Percentiles rank a stretch among this genome's conserved stretches.
Evolutionary conservation across 2,329 filamentous ascomycete species (phyloP).

Genomic region (Fonsecaea nubica): DNA sequence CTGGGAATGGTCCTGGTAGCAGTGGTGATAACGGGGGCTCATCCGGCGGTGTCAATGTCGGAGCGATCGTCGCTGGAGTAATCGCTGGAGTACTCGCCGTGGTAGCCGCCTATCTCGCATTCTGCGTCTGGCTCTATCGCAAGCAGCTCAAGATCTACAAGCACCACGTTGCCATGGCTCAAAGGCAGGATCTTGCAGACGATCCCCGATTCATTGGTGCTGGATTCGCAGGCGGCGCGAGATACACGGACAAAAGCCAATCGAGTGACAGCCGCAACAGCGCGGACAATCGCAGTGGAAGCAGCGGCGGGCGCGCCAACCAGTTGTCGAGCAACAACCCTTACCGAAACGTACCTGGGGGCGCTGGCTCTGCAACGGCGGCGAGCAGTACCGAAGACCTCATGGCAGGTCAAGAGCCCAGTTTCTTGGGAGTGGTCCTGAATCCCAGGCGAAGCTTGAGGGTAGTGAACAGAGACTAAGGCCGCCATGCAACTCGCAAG

Average conservation of each 20-base stretch:
- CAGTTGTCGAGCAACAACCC: slow-evolving; percentile 42
- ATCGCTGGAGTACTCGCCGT: slow-evolving; percentile 71
- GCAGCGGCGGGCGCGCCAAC: slow-evolving; percentile 39
- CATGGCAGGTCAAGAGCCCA: slow-evolving; percentile 69
- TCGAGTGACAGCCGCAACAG: slow-evolving; percentile 36
- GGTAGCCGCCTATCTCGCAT: slow-evolving; percentile 74
- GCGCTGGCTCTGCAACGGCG: slow-evolving; percentile 50
- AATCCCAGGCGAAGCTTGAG: slow-evolving; percentile 71
- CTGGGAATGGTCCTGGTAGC: slow-evolving; percentile 44
- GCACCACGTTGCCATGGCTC: slow-evolving; percentile 69
- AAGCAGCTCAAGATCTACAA: slow-evolving; percentile 74
- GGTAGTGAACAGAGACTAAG: slow-evolving; percentile 69
- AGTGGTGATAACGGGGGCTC: slow-evolving; percentile 26
- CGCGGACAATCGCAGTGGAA: slow-evolving; percentile 35
- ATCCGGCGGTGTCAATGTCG: slow-evolving; percentile 54
- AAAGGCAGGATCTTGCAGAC: slow-evolving; percentile 60
- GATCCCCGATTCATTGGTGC: slow-evolving; percentile 42
- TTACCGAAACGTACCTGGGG: slow-evolving; percentile 33
- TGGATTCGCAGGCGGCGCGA: slow-evolving; percentile 17
- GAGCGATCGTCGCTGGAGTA: slow-evolving; percentile 63
- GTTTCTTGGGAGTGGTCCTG: slow-evolving; percentile 72
- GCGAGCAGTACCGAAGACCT: slow-evolving; percentile 64
- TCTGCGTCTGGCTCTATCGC: slow-evolving; percentile 78
- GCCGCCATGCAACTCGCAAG: neutral
- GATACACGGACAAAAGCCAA: slow-evolving; percentile 34